A percentile compares a stretch with the other conserved stretches of the same genome.
phyloP scores from a whole-genome alignment of 768 basidiomycete genomes.

The Gloeopeniophorella convolvens region DNA sequence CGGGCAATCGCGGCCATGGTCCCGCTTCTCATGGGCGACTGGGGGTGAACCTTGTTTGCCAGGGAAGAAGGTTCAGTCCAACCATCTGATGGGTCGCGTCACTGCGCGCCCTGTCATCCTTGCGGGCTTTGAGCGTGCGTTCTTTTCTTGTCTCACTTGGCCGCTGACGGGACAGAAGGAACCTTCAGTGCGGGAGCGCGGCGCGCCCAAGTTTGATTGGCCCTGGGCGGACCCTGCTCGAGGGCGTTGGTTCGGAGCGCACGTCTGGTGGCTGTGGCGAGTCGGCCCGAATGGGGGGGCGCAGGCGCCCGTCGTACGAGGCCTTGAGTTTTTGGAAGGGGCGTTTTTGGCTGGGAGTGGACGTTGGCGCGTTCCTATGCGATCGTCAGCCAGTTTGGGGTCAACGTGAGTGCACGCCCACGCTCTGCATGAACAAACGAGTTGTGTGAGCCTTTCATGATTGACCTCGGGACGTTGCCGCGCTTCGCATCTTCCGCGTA shows the following conservation, averaged over 20 bases:
- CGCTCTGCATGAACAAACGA: too few species aligned
- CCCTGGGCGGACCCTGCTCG: too few species aligned
- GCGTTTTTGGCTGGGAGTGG: neutral
- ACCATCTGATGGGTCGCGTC: conserved; percentile 9
- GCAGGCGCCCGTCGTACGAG: neutral
- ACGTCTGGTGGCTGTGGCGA: conserved; percentile 3
- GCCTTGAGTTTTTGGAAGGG: neutral
- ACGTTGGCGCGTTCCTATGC: neutral
- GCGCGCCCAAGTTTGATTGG: too few species aligned
- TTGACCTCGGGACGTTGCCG: too few species aligned
- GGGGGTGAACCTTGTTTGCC: conserved; percentile 18
- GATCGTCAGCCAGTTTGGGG: neutral
- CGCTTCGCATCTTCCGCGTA: too few species aligned
- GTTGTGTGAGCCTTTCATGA: too few species aligned
- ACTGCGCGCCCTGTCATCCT: neutral
- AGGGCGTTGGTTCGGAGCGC: neutral
- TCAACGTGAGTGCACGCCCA: neutral
- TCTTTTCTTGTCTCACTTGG: neutral
- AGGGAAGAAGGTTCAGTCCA: neutral
- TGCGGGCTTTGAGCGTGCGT: conserved; percentile 2
- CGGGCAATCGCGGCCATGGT: conserved; percentile 4
- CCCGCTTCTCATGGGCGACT: conserved; percentile 11
- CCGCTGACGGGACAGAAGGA: neutral
- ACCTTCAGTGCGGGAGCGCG: too few species aligned
- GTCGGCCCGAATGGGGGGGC: neutral